These are phyloP conservation scores for Ceratonia siliqua DNA, from an alignment of 306 rosid species.

Conservation along the genomic window DNA sequence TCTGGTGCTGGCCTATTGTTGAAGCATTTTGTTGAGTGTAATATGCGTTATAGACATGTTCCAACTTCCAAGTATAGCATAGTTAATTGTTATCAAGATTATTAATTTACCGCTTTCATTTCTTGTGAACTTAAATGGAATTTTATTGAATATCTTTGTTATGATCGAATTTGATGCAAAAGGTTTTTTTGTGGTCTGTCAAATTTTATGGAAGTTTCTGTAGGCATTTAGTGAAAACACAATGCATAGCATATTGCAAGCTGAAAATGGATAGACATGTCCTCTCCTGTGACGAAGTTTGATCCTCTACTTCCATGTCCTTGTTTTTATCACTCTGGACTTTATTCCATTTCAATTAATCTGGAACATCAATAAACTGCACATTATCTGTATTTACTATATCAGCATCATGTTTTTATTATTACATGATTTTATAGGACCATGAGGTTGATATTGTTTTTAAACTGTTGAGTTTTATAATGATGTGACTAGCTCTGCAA, in stretches of 20 bases:
- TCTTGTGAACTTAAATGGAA: neutral
- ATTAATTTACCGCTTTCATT: constrained; percentile 13
- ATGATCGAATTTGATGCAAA: neutral
- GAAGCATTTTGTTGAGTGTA: constrained; percentile 11
- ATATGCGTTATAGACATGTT: constrained; percentile 15
- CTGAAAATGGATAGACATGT: constrained; percentile 20
- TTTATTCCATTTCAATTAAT: constrained; percentile 15
- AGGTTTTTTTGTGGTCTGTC: neutral
- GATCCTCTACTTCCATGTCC: constrained; percentile 12
- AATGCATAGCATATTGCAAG: constrained; percentile 6
- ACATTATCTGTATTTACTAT: neutral
- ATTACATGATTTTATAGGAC: constrained; percentile 2
- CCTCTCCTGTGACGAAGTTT: neutral
- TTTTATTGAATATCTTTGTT: neutral
- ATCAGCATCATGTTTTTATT: neutral
- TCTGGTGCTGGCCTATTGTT: constrained; percentile 17
- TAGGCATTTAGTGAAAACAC: neutral
- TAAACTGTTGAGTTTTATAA: neutral
- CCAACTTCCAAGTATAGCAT: constrained; percentile 7
- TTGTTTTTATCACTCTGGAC: neutral
- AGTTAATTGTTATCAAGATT: constrained; percentile 8
- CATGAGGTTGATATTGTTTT: constrained; percentile 25
- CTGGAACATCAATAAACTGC: neutral
- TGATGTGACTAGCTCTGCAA: neutral
- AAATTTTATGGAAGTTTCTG: constrained; percentile 3